Base-by-base conservation (phyloP, 1,284 basidiomycete species). In the Cutaneotrichosporon cyanovorans region DNA sequence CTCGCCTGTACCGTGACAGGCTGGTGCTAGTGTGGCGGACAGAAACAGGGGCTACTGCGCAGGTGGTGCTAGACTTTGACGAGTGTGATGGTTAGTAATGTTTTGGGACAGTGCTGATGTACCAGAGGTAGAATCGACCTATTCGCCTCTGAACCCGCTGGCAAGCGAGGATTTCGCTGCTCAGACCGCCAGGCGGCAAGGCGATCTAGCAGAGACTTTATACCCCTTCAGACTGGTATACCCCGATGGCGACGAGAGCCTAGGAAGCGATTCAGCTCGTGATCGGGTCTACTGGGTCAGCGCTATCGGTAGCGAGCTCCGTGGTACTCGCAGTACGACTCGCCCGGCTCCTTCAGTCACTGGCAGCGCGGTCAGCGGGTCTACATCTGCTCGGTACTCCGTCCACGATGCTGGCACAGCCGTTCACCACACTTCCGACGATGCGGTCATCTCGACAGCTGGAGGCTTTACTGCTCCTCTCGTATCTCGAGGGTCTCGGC, bases 161-260 rank as follows among this genome's bases (percentile, higher is more conserved):
- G 84, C 85, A 0, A 75, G 76, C 33, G 85, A 87, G 49, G 88
- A 92, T 64, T 81, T 91, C 4, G 87, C 88, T 0, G 86, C 85
- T 4, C 75, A 83, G 21, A 85, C 87, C 6, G 88, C 87, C 2
- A 75, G 75, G 42, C 66, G 77, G 48, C 85, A 82, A 59, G 75
- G 75, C 15, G 65, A 79, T 4, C 58, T 80, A 44, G 76, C 83
- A 65, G 82, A 87, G 53, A 76, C 80, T 46, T 65, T 92, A 7
- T 87, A 86, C 45, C 88, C 88, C 0, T 91, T 92, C 72, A 86
- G 89, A 62, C 77, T 92, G 9, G 66, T 88, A 28, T 92, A 92
- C 62, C 78, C 78, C 16, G 89, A 92, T 65, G 88, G 88, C 3
- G 81, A 87, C 1, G 89, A 92, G 65, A 73, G 87, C 11, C 65